Evolutionary conservation across 2,329 filamentous ascomycete genomes (phyloP), one percentile per base, ranked within the genome.

Genomic region (Talaromyces sp.): DNA sequence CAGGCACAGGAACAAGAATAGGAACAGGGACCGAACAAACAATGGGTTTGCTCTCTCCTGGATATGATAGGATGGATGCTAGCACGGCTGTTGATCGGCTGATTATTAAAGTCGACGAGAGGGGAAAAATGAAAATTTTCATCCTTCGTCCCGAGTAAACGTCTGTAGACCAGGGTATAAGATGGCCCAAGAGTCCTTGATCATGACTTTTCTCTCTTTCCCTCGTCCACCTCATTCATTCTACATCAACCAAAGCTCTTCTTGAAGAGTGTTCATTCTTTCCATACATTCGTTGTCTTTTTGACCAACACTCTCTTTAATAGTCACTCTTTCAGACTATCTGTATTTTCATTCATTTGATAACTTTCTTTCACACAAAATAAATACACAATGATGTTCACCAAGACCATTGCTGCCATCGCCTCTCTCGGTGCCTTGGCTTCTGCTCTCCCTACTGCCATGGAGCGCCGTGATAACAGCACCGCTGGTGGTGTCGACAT

Each of bases 401-500:
- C 70, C 71, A 77, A 76, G 70, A 68, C 71, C 66, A 65, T 76
- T 47, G 60, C 59, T 62, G 59, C 60, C 22, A 33, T 62, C 43
- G 52, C 60, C 70, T 43, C 76, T 52, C 72, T 76, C 52, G 69
- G 73, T 65, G 70, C 70, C 67, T 68, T 75, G 60, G 72, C 75
- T 62, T 68, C 74, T 67, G 72, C 74, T 48, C 68, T 77, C 27
- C 73, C 76, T 31, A 22, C 64, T 6, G n/a, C 64, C 13, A 16
- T 64, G n/a, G 13, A 66, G n/a, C 43, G 24, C 19, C 65, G 65
- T 9, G 64, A 62, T 41, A 43, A 56, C 45, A 59, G 68, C 67
- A 67, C 70, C 48, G 70, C 67, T 43, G 65, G 69, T 60, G 76
- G 76, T 60, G 76, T 78, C 66, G 70, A 65, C 64, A 77, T 80